Evolutionary conservation across 768 basidiomycete genomes (phyloP).

Genomic region (Trametes elegans): DNA sequence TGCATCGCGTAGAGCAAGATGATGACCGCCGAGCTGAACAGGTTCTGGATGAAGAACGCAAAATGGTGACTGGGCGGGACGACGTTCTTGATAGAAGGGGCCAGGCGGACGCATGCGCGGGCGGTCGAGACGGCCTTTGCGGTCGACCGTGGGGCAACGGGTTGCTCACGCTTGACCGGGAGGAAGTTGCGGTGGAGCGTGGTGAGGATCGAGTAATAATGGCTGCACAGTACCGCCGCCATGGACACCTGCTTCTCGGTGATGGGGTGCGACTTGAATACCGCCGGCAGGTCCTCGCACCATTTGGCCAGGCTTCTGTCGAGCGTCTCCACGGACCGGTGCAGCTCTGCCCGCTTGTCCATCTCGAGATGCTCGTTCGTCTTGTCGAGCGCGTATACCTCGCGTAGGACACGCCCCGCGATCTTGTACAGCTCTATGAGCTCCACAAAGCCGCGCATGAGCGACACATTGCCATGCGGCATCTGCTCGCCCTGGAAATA

Average conservation of each 20-base stretch:
- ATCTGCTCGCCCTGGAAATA: constrained; percentile 67
- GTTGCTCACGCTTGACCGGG: constrained; percentile 72
- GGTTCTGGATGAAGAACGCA: constrained; percentile 85
- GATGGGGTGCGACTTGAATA: constrained; percentile 71
- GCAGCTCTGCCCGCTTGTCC: constrained; percentile 73
- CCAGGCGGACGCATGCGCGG: constrained; percentile 80
- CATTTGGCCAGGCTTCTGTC: constrained; percentile 78
- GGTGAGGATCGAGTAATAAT: constrained; percentile 85
- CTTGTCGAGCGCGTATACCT: constrained; percentile 79
- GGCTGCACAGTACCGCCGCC: constrained; percentile 83
- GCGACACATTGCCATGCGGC: constrained; percentile 53
- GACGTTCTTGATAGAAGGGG: constrained; percentile 79
- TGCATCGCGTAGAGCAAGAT: constrained; percentile 87
- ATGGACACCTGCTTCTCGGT: constrained; percentile 82
- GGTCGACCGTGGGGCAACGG: constrained; percentile 67
- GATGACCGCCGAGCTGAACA: constrained; percentile 87
- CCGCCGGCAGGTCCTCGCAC: constrained; percentile 74
- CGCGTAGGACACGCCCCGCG: constrained; percentile 74
- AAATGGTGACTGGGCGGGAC: constrained; percentile 86
- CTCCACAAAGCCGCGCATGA: constrained; percentile 82
- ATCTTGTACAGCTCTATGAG: constrained; percentile 81
- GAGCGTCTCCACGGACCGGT: constrained; percentile 72
- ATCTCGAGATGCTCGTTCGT: constrained; percentile 73
- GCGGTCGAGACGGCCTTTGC: constrained; percentile 81
- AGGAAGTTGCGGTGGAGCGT: constrained; percentile 88